Evolutionary conservation across 2,329 filamentous ascomycete genomes (phyloP), one percentile per base, ranked within the genome.

Genomic region (Bipolaris victoriae): DNA sequence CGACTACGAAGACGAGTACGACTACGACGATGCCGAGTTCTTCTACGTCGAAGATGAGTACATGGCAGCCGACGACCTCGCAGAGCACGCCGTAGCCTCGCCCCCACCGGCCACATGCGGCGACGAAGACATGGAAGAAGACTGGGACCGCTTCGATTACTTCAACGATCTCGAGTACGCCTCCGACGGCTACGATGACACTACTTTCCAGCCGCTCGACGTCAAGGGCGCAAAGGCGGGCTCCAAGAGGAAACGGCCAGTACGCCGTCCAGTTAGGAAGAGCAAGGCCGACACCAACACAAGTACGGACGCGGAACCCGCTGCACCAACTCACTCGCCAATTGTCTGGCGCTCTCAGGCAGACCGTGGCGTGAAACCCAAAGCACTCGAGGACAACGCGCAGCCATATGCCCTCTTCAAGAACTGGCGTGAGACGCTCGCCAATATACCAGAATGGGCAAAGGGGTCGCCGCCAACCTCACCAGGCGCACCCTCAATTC

Each of bases 71-170:
- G 81, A 83, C 60, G 81, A 82, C 58, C 78, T 83, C 13, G 81
- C 80, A 52, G 80, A 82, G 62, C 78, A 78, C 35, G 78, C 77
- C 39, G 70, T 82, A 5, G 69, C 79, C 24, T 80, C 79, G 13
- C 80, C 80, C 20, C 70, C 74, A 15, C 75, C 72, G 6, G 68
- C 65, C 9, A 59, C 66, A 4, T 71, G 70, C 58, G 62, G 59
- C 24, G 73, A 71, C 60, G 66, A 75, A 16, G 74, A 77, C 47
- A 59, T 49, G 45, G 52, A 65, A 24, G 69, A 72, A 40, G 78
- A 81, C n/a, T 82, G 77, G 71, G 80, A 82, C 59, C 68, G 76
- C 43, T 82, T 77, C 64, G 78, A 78, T 18, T 83, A 81, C 66
- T 81, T 73, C 71, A 77, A 78, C 54, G 81, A 82, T 55, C 67